phyloP scores from a whole-genome alignment of 163 green algal species.

The Scenedesmus sp. region DNA sequence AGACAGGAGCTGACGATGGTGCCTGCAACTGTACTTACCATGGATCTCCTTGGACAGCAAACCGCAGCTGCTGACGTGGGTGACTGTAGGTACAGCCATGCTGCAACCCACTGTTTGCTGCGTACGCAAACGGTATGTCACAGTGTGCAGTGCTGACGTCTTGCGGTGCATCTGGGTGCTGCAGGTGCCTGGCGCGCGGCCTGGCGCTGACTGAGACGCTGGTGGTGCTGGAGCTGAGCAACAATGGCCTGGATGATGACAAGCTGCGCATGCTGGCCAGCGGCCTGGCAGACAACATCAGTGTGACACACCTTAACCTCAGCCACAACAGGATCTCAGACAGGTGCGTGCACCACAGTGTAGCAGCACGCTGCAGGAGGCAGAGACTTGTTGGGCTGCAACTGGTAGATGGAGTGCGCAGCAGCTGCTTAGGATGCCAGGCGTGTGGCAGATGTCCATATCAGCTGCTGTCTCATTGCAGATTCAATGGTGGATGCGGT shows the following conservation, averaged over 20 bases:
- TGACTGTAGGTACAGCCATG: too few species aligned
- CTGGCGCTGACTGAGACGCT: slow-evolving; percentile 78
- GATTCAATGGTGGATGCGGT: too few species aligned
- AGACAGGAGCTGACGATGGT: too few species aligned
- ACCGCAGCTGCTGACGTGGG: too few species aligned
- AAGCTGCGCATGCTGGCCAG: slow-evolving; percentile 76
- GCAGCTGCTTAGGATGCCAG: neutral
- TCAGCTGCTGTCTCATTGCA: neutral
- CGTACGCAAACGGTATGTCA: too few species aligned
- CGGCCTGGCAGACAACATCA: slow-evolving; percentile 85
- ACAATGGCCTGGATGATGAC: slow-evolving; percentile 81
- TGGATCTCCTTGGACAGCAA: too few species aligned
- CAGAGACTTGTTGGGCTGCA: neutral
- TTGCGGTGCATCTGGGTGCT: neutral
- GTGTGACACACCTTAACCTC: slow-evolving; percentile 86
- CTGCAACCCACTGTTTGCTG: too few species aligned
- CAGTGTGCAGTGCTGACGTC: too few species aligned
- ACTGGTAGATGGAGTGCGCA: neutral
- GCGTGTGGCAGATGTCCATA: neutral
- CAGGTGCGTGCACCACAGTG: neutral
- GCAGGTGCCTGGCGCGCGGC: slow-evolving; percentile 28
- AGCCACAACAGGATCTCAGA: slow-evolving; percentile 78
- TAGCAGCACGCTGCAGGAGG: neutral
- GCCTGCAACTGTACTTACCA: too few species aligned
- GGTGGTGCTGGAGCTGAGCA: slow-evolving; percentile 77